Base-by-base conservation (phyloP, 2,329 filamentous ascomycete species). In the Talaromyces sp. region DNA sequence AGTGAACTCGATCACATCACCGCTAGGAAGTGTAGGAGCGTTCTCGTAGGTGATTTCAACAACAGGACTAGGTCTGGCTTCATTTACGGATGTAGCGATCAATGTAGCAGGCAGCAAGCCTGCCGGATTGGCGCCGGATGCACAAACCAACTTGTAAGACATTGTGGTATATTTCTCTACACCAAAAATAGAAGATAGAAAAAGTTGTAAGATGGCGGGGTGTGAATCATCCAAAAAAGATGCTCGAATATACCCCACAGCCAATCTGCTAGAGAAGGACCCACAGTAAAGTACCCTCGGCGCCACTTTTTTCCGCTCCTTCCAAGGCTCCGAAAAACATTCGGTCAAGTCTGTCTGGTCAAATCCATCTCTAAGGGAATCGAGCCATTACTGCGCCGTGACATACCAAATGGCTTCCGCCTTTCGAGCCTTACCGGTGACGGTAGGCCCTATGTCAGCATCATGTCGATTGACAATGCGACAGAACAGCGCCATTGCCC, bases 1-100 rank as follows among this genome's bases (percentile, higher is more conserved):
- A 11, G 66, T 72, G 39, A 77, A 74, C 67, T 78, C 71, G 66
- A 75, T 66, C 68, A 76, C 75, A 39, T 78, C 75, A 14, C 73
- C 74, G 56, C 73, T 72, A 49, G 71, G 68, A 24, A 78, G 73
- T 43, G 74, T 49, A 33, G 74, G 72, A 41, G 71, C 72, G 62
- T 81, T 77, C 67, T 81, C 75, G 61, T 76, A 79, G 60, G 67
- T 73, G 66, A 80, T 76, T 33, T 70, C 67, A 64, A 81, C 73
- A 22, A 73, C 73, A 4, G 74, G 73, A 47, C 66, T 73, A 6
- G 74, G 72, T 22, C 75, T 73, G 11, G 74, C 73, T 69, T 76
- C 73, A 57, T 80, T 80, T 67, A 78, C 72, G 7, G 76, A 80
- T 35, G 74, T 74, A 11, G 77, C 79, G 66, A 79, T 73, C 50